phyloP scores from a whole-genome alignment of 2,329 filamentous ascomycete genomes.

The Hypomyces rosellus region DNA sequence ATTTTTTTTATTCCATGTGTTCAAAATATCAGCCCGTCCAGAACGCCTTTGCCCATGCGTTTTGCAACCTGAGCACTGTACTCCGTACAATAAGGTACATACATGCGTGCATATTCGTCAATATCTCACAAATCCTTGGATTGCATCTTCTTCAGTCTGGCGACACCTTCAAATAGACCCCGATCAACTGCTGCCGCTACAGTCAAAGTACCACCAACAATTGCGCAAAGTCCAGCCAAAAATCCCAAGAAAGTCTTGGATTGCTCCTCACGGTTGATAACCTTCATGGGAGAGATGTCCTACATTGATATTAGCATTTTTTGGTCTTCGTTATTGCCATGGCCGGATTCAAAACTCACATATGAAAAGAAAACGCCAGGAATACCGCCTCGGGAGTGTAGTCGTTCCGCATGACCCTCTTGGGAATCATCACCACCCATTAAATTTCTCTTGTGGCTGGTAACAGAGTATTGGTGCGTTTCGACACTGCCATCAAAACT shows the following conservation, averaged over 20 bases:
- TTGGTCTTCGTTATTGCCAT: neutral
- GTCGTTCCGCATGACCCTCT: conserved; percentile 85
- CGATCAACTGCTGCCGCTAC: conserved; percentile 92
- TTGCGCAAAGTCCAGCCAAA: conserved; percentile 86
- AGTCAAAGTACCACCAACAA: conserved; percentile 90
- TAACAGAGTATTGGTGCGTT: conserved; percentile 97
- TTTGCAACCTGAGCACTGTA: conserved; percentile 4
- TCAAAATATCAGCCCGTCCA: conserved; percentile 10
- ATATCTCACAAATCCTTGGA: conserved; percentile 49
- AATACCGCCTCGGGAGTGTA: conserved; percentile 86
- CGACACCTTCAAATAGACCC: conserved; percentile 80
- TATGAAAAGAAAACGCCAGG: conserved; percentile 99
- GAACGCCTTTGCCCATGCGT: conserved; percentile 15
- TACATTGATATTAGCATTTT: conserved; percentile 25
- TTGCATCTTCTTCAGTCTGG: conserved; percentile 80
- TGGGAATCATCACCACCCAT: conserved; percentile 75
- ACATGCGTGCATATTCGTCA: neutral
- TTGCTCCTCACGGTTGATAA: conserved; percentile 90
- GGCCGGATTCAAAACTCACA: conserved; percentile 46
- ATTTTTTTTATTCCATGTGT: neutral
- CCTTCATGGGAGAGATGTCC: conserved; percentile 99
- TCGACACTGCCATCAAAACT: conserved; percentile 74
- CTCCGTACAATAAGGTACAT: conserved; percentile 2
- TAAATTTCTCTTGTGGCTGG: conserved; percentile 88
- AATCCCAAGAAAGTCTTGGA: conserved; percentile 88